phyloP scores from a whole-genome alignment of 2,329 filamentous ascomycete species.

The Microascus cirrosus region DNA sequence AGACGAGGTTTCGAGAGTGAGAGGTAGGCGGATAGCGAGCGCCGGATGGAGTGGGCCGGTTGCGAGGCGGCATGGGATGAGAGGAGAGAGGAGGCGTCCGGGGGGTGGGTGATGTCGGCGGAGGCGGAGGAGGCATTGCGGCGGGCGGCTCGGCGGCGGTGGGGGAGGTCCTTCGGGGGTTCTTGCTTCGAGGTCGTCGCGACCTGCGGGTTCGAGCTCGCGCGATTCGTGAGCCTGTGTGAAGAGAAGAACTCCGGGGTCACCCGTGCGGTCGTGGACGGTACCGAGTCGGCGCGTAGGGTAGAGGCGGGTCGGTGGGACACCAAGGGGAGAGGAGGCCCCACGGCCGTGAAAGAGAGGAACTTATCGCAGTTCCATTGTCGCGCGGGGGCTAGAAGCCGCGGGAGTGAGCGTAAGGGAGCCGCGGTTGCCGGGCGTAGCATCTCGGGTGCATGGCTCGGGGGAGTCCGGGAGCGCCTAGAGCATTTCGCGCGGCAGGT shows the following conservation, averaged over 20 bases:
- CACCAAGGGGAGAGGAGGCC: background rate
- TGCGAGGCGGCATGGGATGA: constrained; percentile 38
- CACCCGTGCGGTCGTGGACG: background rate
- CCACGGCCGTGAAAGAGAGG: background rate
- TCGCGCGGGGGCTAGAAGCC: background rate
- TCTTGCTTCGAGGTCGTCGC: background rate
- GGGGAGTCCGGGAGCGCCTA: background rate
- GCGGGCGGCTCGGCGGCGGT: constrained; percentile 8
- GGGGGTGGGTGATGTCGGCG: constrained; percentile 19
- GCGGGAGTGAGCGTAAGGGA: background rate
- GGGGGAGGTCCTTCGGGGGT: constrained; percentile 1
- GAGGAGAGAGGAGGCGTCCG: constrained; percentile 44
- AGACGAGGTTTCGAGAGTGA: constrained; percentile 93
- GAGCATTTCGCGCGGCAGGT: background rate
- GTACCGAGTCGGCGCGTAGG: background rate
- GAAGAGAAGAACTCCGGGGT: constrained; percentile 3
- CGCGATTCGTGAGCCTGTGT: background rate
- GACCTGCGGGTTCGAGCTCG: background rate
- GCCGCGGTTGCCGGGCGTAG: constrained; percentile 3
- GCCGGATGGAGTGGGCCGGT: constrained; percentile 42
- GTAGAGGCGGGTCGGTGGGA: background rate
- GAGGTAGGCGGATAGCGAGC: constrained; percentile 68
- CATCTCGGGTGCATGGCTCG: constrained; percentile 1
- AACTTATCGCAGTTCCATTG: background rate
- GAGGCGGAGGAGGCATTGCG: constrained; percentile 6